Evolutionary conservation across 1,284 basidiomycete genomes (phyloP).

Genomic region (Entoloma clypeatum): DNA sequence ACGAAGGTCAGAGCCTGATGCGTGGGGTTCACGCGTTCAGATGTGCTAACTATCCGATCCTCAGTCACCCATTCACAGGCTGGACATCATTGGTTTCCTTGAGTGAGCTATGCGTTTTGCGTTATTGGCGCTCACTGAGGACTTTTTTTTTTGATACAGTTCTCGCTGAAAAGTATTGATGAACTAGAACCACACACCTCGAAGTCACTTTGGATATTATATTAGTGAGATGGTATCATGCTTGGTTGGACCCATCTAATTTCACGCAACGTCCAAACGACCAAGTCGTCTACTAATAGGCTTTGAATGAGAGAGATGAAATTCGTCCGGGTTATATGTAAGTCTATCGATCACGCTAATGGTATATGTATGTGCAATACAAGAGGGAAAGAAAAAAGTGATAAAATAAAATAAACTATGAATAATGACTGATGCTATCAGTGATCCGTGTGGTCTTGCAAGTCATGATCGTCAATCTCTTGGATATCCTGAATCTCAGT

Average conservation of each 20-base stretch:
- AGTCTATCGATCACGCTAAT: too few relatives aligned
- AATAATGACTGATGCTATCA: too few relatives aligned
- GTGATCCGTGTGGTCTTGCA: too few relatives aligned
- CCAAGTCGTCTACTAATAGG: too few relatives aligned
- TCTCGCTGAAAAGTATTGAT: slow-evolving; percentile 54
- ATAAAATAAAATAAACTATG: slow-evolving; percentile 7
- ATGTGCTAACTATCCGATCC: slow-evolving; percentile 9
- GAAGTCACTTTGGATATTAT: not conserved
- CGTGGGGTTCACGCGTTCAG: slow-evolving; percentile 1
- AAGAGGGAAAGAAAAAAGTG: too few relatives aligned
- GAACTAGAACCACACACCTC: not conserved
- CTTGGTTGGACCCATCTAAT: too few relatives aligned
- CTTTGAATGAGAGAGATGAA: too few relatives aligned
- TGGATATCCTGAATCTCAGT: slow-evolving; percentile 25
- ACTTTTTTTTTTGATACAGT: slow-evolving; percentile 36
- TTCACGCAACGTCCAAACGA: too few relatives aligned
- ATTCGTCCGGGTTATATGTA: too few relatives aligned
- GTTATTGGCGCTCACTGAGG: slow-evolving; percentile 4
- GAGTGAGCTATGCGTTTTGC: slow-evolving; percentile 22
- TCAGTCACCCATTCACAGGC: slow-evolving; percentile 88
- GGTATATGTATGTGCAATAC: too few relatives aligned
- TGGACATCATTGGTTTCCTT: slow-evolving; percentile 85
- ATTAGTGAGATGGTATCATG: too few relatives aligned
- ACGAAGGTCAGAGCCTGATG: slow-evolving; percentile 56
- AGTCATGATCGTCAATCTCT: slow-evolving; percentile 16